Evolutionary conservation across 83 land plant species (phyloP), one percentile per base, ranked within the genome.

Genomic region (Picea mariana): DNA sequence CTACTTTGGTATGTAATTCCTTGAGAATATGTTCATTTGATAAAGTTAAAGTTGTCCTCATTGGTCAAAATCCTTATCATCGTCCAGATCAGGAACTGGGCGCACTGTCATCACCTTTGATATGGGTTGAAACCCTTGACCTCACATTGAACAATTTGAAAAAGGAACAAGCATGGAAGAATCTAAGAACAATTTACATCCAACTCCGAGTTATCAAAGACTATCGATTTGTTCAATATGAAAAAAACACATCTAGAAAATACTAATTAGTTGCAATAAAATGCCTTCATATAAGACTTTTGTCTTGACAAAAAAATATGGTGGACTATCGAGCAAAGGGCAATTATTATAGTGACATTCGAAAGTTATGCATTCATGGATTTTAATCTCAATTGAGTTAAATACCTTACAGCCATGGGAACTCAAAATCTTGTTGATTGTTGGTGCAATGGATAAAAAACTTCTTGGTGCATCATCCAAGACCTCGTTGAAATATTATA

Each of bases 281-380:
- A 89, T 94, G 93, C 99, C 99, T 62, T 87, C 88, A 31, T 59
- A 82, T 31, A 85, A 31, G 34, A 31, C 80, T 9, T 98, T 98
- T 77, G 75, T 67, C 0, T 77, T 98, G 81, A 84, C 91, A 93
- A 80, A 87, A 86, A 68, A 89, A 31, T 1, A 31, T 98, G 87
- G 91, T 96, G 52, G 82, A 88, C 31, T 78, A 88, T 81, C 91
- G 97, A 69, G 97, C 91, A 18, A 90, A 92, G 69, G 89, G 89
- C 64, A 98, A 88, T 98, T 60, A 93, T 96, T 27, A 84, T 94
- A n/a, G 96, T 98, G 34, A 96, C 99, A 13, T 98, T 98, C 84
- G 99, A 97, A 16, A 98, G 94, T 82, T 91, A 87, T 89, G 99
- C 99, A 31, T 96, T 94, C 81, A 88, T 94, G 96, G 99, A 96